Evolutionary conservation across 2,329 filamentous ascomycete genomes (phyloP).

Genomic region (Pseudocercospora cruenta): DNA sequence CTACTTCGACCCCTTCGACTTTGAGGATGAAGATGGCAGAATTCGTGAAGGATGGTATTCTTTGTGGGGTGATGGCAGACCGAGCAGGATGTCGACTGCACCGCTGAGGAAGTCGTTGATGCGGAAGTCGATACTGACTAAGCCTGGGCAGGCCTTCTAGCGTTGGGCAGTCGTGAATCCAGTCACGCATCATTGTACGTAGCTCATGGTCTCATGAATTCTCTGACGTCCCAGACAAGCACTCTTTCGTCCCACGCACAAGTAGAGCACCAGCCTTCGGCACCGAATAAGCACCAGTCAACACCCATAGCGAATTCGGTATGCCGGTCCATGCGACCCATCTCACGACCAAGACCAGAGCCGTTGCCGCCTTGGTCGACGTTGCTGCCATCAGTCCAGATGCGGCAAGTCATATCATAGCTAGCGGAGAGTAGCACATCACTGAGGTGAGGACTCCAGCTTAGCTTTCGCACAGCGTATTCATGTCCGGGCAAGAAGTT

Average conservation of each 20-base stretch:
- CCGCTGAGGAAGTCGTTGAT: not conserved
- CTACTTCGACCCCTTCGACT: constrained; percentile 6
- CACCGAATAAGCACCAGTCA: constrained; percentile 97
- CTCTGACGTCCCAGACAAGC: constrained; percentile 86
- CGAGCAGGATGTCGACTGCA: not conserved
- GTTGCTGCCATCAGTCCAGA: constrained; percentile 83
- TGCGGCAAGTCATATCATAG: constrained; percentile 96
- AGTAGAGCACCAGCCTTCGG: constrained; percentile 92
- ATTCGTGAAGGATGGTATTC: constrained; percentile 3
- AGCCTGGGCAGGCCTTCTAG: not conserved
- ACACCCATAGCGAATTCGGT: constrained; percentile 96
- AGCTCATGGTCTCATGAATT: constrained; percentile 55
- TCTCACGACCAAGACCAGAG: constrained; percentile 56
- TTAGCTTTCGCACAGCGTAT: constrained; percentile 82
- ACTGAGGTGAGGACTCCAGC: constrained; percentile 92
- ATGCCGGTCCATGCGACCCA: constrained; percentile 87
- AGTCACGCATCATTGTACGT: not conserved
- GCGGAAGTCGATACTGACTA: not conserved
- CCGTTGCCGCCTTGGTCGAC: constrained; percentile 47
- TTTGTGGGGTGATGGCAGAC: not conserved
- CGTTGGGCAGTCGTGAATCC: constrained; percentile 1
- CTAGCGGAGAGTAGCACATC: constrained; percentile 86
- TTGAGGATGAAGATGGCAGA: constrained; percentile 1
- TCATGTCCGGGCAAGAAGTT: constrained; percentile 81
- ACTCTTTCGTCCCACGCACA: constrained; percentile 93